Percentiles rank a stretch among this genome's conserved stretches.
These are phyloP conservation scores for Aspergillus egyptiacus DNA, from an alignment of 495 filamentous ascomycete species.

Conservation along the genomic window DNA sequence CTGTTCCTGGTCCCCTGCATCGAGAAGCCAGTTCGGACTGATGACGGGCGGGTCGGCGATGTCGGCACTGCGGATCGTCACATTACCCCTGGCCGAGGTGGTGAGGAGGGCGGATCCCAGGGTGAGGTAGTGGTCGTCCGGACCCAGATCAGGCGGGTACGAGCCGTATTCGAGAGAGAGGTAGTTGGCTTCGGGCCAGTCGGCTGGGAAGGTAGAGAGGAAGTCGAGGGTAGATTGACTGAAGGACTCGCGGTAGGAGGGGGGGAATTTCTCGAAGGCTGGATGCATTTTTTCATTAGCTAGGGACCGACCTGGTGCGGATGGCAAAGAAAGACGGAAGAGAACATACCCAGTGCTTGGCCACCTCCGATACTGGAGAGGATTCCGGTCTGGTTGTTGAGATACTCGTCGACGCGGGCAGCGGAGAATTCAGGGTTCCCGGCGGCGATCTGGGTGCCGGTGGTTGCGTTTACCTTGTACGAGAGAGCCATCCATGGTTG, in stretches of 20 bases:
- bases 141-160: constrained; percentile 22
- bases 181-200: constrained; percentile 62
- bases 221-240: constrained; percentile 17
- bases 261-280: constrained; percentile 46
- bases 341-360: no score
- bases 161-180: no score
- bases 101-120: constrained; percentile 27
- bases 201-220: constrained; percentile 39
- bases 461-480: constrained; percentile 35
- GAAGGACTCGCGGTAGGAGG: constrained; percentile 13
- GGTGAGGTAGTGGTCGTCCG: not conserved
- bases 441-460: constrained; percentile 24
- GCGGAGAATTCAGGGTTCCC: constrained; percentile 12
- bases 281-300: no score
- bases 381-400: constrained; percentile 22
- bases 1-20: constrained; percentile 48
- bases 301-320: no score
- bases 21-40: constrained; percentile 49
- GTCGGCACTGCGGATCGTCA: constrained; percentile 42
- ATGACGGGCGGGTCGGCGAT: constrained; percentile 47
- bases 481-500: constrained; percentile 33
- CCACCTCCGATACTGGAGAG: constrained; percentile 40
- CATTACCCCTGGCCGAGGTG: constrained; percentile 47
- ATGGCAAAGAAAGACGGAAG: no score
- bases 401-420: constrained; percentile 9